Percentiles rank a stretch among this genome's conserved stretches.
Conservation (phyloP, 2,329 filamentous ascomycete genomes). For the Sordariomycetes sp. region DNA sequence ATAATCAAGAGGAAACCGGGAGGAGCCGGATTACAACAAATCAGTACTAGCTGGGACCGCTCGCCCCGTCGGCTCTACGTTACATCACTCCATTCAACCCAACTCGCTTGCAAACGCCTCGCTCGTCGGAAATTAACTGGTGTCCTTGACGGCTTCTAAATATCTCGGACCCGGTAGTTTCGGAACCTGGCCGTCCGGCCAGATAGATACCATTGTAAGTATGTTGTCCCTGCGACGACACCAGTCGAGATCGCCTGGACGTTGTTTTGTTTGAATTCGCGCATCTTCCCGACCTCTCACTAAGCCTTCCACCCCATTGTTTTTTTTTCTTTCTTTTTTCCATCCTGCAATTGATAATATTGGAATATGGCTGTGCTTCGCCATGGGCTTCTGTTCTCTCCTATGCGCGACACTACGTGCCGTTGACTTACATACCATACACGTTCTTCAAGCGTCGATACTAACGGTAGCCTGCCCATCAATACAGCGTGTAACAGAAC, state of each 20-base stretch:
- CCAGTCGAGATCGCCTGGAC: neutral
- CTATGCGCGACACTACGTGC: neutral
- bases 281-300: neutral
- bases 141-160: neutral
- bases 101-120: neutral
- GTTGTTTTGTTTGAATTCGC: neutral
- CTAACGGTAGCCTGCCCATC: conserved; percentile 20
- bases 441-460: conserved; percentile 17
- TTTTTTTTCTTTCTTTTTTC: too few species aligned
- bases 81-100: neutral
- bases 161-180: neutral
- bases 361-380: neutral
- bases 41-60: conserved; percentile 10
- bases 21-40: neutral
- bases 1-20: conserved; percentile 1
- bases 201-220: conserved; percentile 5
- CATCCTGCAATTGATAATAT: neutral
- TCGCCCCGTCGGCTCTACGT: conserved; percentile 3
- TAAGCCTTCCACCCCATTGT: neutral
- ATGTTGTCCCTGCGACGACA: neutral
- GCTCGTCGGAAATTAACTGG: conserved; percentile 5
- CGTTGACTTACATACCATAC: neutral
- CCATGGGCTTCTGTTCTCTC: neutral
- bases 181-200: neutral
- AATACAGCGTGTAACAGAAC: neutral